phyloP scores from a whole-genome alignment of 1,139 yeast species.

The Insectozyma bohioensis region DNA sequence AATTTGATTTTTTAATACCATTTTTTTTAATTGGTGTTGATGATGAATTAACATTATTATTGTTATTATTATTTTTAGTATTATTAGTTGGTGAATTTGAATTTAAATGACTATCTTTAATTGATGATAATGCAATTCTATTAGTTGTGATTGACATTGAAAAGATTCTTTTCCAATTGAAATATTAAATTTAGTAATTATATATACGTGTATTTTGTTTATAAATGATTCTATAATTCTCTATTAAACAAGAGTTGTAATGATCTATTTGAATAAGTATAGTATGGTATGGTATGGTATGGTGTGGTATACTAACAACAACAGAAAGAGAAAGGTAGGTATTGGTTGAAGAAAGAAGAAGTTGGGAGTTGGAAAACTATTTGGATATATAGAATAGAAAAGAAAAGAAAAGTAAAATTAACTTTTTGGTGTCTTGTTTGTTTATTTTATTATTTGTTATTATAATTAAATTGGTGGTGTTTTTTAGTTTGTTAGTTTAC shows the following conservation, averaged over 20 bases:
- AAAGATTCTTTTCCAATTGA: background rate
- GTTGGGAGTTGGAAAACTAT: background rate
- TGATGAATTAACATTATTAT: too few relatives aligned
- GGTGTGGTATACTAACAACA: background rate
- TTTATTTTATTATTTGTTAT: background rate
- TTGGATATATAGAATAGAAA: background rate
- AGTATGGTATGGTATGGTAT: background rate
- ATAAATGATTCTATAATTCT: too few relatives aligned
- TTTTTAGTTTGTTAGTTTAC: slow-evolving; percentile 4
- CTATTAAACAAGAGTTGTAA: background rate
- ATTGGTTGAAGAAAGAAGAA: background rate
- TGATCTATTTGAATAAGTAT: background rate
- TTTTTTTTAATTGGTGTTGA: slow-evolving; percentile 4
- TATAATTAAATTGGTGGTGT: background rate
- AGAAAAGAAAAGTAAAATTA: background rate
- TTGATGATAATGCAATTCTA: slow-evolving; percentile 40
- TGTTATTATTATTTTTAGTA: slow-evolving; percentile 4
- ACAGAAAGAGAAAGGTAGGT: background rate
- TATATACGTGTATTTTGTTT: too few relatives aligned
- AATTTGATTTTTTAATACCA: too few relatives aligned
- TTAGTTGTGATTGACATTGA: slow-evolving; percentile 19
- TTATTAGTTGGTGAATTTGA: slow-evolving; percentile 15
- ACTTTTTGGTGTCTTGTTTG: background rate
- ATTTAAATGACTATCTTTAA: slow-evolving; percentile 32
- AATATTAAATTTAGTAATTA: too few relatives aligned